phyloP scores from a whole-genome alignment of 2,329 filamentous ascomycete species.

The Dissoconium aciculare region DNA sequence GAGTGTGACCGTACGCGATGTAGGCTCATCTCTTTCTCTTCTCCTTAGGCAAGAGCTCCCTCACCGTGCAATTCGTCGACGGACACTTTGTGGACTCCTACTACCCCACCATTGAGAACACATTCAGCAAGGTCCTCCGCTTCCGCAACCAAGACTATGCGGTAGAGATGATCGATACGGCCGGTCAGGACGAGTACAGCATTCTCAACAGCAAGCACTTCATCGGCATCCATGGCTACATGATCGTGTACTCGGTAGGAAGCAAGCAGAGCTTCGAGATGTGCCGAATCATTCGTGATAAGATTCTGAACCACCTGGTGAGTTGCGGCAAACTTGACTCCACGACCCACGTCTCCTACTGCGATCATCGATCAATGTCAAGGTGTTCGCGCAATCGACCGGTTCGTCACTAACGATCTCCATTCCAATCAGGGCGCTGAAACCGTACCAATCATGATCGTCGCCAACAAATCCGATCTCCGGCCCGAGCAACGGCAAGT shows the following conservation, averaged over 20 bases:
- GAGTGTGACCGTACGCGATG: background rate
- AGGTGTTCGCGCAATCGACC: no score
- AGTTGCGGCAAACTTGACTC: no score
- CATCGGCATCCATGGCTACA: conserved; percentile 96
- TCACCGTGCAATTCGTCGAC: conserved; percentile 94
- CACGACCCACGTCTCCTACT: no score
- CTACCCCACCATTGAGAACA: conserved; percentile 98
- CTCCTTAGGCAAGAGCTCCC: conserved; percentile 81
- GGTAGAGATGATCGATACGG: conserved; percentile 96
- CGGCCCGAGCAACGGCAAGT: conserved; percentile 89
- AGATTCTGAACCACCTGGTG: conserved; percentile 92
- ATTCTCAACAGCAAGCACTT: conserved; percentile 98
- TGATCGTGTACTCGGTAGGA: conserved; percentile 95
- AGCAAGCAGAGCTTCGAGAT: conserved; percentile 93
- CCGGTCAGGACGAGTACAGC: conserved; percentile 94
- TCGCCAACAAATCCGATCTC: conserved; percentile 94
- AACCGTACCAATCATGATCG: conserved; percentile 80
- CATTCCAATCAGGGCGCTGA: conserved; percentile 91
- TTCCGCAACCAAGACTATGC: conserved; percentile 85
- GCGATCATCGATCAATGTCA: no score
- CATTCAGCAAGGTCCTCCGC: conserved; percentile 89
- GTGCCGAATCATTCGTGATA: conserved; percentile 88
- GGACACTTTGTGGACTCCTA: conserved; percentile 98
- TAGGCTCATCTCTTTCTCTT: background rate
- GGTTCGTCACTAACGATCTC: conserved; percentile 2